Conservation (phyloP, 1,139 yeast genomes). For the Yamadazyma buinensis region DNA sequence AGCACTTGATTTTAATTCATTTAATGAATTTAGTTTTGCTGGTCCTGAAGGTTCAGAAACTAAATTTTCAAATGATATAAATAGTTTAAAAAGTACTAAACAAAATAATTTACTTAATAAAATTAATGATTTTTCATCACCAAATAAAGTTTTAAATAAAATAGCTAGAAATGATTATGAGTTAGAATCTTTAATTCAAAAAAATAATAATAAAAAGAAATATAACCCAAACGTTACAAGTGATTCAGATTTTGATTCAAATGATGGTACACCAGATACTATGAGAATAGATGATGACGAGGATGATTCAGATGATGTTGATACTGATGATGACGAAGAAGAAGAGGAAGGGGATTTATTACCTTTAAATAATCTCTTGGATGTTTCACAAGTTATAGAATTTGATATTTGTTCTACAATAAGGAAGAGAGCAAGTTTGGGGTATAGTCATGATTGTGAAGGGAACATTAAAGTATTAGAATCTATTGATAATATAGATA, state of each 20-base stretch:
- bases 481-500: slow-evolving; percentile 48
- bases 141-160: slow-evolving; percentile 19
- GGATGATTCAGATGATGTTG: slow-evolving; percentile 18
- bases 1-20: slow-evolving; percentile 62
- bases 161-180: slow-evolving; percentile 25
- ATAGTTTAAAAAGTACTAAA: slow-evolving; percentile 7
- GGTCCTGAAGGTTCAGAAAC: slow-evolving; percentile 60
- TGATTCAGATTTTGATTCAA: slow-evolving; percentile 19
- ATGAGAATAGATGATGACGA: slow-evolving; percentile 11
- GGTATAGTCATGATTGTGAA: slow-evolving; percentile 72
- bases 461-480: slow-evolving; percentile 62
- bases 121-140: slow-evolving; percentile 17
- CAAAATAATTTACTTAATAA: slow-evolving; percentile 9
- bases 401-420: slow-evolving; percentile 68
- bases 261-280: slow-evolving; percentile 15
- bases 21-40: slow-evolving; percentile 63
- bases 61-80: slow-evolving; percentile 27
- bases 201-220: slow-evolving; percentile 13
- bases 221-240: slow-evolving; percentile 16
- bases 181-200: slow-evolving; percentile 30
- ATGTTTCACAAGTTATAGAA: slow-evolving; percentile 38
- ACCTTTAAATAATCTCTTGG: slow-evolving; percentile 31
- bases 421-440: slow-evolving; percentile 63
- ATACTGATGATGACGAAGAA: slow-evolving; percentile 13
- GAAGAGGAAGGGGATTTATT: slow-evolving; percentile 24